Evolutionary conservation across 495 filamentous ascomycete genomes (phyloP).

Genomic region (Trypethelium eluteriae): DNA sequence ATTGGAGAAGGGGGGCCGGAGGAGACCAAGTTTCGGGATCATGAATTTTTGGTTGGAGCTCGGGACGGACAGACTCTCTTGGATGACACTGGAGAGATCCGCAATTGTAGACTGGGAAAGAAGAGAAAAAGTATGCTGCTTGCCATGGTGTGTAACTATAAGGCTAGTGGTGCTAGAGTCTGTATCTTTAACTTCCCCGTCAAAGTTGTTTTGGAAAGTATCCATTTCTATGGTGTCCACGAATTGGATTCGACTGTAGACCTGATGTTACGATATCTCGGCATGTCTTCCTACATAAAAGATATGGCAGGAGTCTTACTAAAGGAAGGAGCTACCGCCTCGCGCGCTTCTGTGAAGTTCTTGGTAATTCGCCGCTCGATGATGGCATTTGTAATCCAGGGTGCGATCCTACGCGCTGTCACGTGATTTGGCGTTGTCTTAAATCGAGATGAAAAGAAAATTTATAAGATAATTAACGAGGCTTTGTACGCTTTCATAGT

Average conservation of each 20-base stretch:
- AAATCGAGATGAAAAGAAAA: too few relatives aligned
- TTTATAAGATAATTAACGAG: too few relatives aligned
- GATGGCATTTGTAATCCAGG: conserved; percentile 3
- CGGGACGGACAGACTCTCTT: conserved; percentile 54
- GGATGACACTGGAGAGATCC: conserved; percentile 54
- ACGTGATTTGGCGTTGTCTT: neutral
- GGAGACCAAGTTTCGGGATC: conserved; percentile 57
- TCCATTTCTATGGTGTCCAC: neutral
- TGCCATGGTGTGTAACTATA: conserved; percentile 52
- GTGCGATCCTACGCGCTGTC: neutral
- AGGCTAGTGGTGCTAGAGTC: conserved; percentile 24
- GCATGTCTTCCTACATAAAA: neutral
- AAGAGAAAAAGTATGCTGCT: conserved; percentile 40
- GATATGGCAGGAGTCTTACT: neutral
- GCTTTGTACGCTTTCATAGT: neutral
- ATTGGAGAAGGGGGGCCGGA: conserved; percentile 56
- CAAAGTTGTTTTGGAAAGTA: neutral
- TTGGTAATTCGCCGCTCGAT: conserved; percentile 1
- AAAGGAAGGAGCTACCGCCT: neutral
- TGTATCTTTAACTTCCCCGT: neutral
- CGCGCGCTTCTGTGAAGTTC: neutral
- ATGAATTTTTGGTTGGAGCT: conserved; percentile 66
- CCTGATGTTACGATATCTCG: too few relatives aligned
- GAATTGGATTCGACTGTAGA: too few relatives aligned
- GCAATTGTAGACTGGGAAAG: conserved; percentile 43